Evolutionary conservation across 305 asterid species (phyloP), one percentile per base, ranked within the genome.

Genomic region (Fraxinus sp.): DNA sequence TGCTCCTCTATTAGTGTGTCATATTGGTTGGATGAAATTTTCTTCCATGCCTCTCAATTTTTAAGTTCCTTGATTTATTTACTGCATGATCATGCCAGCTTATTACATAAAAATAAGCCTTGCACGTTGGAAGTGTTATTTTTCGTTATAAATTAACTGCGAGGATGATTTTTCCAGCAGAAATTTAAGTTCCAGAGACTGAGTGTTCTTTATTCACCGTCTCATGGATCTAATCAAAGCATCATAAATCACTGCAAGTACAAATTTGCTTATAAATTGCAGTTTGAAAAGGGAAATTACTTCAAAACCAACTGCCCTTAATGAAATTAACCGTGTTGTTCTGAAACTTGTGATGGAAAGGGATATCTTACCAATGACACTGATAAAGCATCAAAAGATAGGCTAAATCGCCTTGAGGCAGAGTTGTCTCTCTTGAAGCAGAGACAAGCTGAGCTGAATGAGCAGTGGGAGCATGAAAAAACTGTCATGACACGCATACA

Each of bases 211-310:
- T 0, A 5, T 3, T 70, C 22, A 26, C 68, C 57, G 80, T 81
- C 78, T 82, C 1, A 20, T 20, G 70, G 30, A 62, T 62, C 33
- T 62, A 20, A 18, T 22, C 71, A 20, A 62, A 62, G 71, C 71
- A 8, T 62, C 26, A 32, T 70, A 76, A n/a, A 26, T 18, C 5
- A 16, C 3, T 4, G 36, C 14, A 33, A 33, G 72, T 0, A 9
- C 46, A 82, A 57, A 35, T 84, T 68, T 20, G 22, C 52, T 57
- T 79, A 37, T 84, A 55, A 35, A 84, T 84, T 86, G 85, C 93
- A 94, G 98, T 97, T 77, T 98, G 87, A 93, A 93, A 88, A 91
- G 92, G 98, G 98, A 93, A 90, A 93, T 93, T 33, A 92, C 97
- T 75, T 92, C 97, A 80, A 93, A 93, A 84, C 98, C 98, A 80